These are phyloP conservation scores for Lactarius indigo DNA, from an alignment of 768 basidiomycete genomes.

Conservation along the genomic window DNA sequence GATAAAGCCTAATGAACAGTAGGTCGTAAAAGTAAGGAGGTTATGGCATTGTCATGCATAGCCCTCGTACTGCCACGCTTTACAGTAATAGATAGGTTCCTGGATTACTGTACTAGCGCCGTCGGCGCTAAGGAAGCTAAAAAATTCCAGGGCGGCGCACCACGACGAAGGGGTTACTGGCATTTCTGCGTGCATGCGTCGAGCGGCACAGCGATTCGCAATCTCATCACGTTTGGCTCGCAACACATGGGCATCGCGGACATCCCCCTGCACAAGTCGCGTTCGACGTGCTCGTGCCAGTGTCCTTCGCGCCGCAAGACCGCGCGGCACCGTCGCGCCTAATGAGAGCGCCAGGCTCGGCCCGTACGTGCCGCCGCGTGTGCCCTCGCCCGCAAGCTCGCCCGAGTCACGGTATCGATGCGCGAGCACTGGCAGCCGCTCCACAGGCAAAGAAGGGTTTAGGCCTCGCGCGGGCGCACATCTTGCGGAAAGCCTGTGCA, in stretches of 20 bases:
- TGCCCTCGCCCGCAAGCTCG: too few species aligned
- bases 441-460: too few species aligned
- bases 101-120: too few species aligned
- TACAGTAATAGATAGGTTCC: too few species aligned
- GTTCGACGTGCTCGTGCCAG: slow-evolving; percentile 67
- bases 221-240: slow-evolving; percentile 83
- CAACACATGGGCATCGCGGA: slow-evolving; percentile 87
- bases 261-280: slow-evolving; percentile 59
- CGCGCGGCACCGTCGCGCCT: slow-evolving; percentile 69
- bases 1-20: neutral
- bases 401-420: too few species aligned
- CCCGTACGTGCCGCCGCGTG: slow-evolving; percentile 40
- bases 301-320: slow-evolving; percentile 61
- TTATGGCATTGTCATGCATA: too few species aligned
- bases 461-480: too few species aligned
- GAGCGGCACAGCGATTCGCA: slow-evolving; percentile 72
- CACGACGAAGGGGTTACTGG: neutral
- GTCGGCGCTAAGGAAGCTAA: too few species aligned
- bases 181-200: slow-evolving; percentile 78
- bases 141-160: too few species aligned
- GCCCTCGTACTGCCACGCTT: too few species aligned
- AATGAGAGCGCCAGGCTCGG: slow-evolving; percentile 89
- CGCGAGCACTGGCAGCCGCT: too few species aligned
- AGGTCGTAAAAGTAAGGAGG: neutral
- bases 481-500: too few species aligned